A percentile compares a stretch with the other conserved stretches of the same genome.
Conservation (phyloP, 2,329 filamentous ascomycete species). For the Verticillium nonalfalfae region DNA sequence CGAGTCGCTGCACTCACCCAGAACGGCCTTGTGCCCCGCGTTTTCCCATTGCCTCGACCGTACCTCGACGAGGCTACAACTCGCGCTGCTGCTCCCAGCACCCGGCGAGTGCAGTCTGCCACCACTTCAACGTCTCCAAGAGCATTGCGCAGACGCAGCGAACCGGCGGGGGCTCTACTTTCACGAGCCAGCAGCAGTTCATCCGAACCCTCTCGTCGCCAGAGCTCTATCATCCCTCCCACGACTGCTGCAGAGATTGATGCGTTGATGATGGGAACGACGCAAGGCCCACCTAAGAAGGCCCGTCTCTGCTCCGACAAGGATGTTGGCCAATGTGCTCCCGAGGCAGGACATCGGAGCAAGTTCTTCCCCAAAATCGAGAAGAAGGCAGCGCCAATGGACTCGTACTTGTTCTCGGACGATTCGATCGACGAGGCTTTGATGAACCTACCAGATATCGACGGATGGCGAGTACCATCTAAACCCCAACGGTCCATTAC, state of each 20-base stretch:
- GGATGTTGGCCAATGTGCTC: slow-evolving; percentile 10
- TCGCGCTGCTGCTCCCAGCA: slow-evolving; percentile 12
- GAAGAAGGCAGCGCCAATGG: slow-evolving; percentile 25
- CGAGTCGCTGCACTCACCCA: slow-evolving; percentile 41
- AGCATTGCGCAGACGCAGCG: slow-evolving; percentile 42
- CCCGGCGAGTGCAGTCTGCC: slow-evolving; percentile 9
- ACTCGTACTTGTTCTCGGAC: slow-evolving; percentile 45
- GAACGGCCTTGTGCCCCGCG: slow-evolving; percentile 43
- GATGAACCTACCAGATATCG: slow-evolving; percentile 42
- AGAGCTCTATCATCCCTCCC: not conserved
- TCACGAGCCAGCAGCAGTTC: slow-evolving; percentile 3
- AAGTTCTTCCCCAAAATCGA: slow-evolving; percentile 41
- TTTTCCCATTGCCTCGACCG: slow-evolving; percentile 53
- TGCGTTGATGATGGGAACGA: slow-evolving; percentile 6
- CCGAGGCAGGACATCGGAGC: slow-evolving; percentile 35
- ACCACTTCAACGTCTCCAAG: slow-evolving; percentile 26
- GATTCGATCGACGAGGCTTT: slow-evolving; percentile 52
- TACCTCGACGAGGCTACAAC: slow-evolving; percentile 35
- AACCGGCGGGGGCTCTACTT: slow-evolving; percentile 42
- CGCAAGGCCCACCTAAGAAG: slow-evolving; percentile 46
- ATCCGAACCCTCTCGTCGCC: slow-evolving; percentile 4
- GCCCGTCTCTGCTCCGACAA: slow-evolving; percentile 45
- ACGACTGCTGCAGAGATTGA: slow-evolving; percentile 8
- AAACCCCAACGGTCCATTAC: slow-evolving; percentile 29
- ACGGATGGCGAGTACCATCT: slow-evolving; percentile 34